Evolutionary conservation across 73 alveolate species (phyloP).

Genomic region (Tetrahymena elliotti): DNA sequence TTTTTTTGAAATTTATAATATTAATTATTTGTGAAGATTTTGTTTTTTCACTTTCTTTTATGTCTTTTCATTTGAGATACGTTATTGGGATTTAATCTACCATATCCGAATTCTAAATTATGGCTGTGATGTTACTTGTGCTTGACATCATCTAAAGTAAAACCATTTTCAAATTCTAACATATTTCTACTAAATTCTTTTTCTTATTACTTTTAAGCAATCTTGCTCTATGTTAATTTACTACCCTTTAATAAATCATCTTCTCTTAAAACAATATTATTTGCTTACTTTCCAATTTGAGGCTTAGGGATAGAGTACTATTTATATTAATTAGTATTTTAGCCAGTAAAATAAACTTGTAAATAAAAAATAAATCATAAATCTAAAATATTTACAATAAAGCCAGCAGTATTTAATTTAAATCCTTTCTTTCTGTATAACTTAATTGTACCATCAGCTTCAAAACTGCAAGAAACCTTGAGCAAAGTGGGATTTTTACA

Average conservation of each 20-base stretch:
- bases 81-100: slow-evolving; percentile 32
- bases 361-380: background rate
- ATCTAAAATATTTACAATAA: background rate
- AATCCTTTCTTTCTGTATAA: slow-evolving; percentile 32
- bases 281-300: background rate
- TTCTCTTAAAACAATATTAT: background rate
- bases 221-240: background rate
- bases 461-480: slow-evolving; percentile 26
- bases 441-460: slow-evolving; percentile 28
- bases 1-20: background rate
- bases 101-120: slow-evolving; percentile 9
- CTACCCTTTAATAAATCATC: background rate
- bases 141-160: slow-evolving; percentile 24
- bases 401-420: slow-evolving; percentile 18
- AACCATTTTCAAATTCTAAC: slow-evolving; percentile 36
- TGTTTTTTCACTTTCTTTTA: slow-evolving; percentile 10
- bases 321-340: background rate
- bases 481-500: slow-evolving; percentile 22
- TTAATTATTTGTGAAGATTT: background rate
- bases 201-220: slow-evolving; percentile 14
- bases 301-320: background rate
- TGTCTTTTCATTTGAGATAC: slow-evolving; percentile 35
- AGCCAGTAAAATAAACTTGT: background rate
- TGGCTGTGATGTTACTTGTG: slow-evolving; percentile 10
- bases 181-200: slow-evolving; percentile 11